Conservation (phyloP, 225 moss, liverwort and hornwort genomes). For the Physcomitrium patens region DNA sequence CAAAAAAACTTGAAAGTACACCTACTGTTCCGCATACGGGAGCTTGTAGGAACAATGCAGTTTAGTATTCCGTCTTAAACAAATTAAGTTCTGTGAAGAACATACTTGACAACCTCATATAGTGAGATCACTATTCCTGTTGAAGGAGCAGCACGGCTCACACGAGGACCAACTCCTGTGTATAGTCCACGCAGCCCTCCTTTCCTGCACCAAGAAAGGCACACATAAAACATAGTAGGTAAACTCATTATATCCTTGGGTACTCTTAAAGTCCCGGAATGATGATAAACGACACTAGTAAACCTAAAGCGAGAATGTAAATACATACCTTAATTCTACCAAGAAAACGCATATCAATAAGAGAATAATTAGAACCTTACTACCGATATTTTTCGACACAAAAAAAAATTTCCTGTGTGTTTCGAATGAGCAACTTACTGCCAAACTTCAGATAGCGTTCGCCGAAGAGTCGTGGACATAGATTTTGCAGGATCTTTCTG, state of each 20-base stretch:
- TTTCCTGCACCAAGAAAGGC: constrained; percentile 41
- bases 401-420: neutral
- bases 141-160: constrained; percentile 71
- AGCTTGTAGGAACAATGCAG: neutral
- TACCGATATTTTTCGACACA: neutral
- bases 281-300: neutral
- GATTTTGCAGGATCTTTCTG: constrained; percentile 31
- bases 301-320: neutral
- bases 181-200: constrained; percentile 66
- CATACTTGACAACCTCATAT: constrained; percentile 75
- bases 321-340: neutral
- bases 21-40: neutral
- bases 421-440: neutral
- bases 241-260: neutral
- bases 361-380: neutral
- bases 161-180: constrained; percentile 65
- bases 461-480: constrained; percentile 31
- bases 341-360: neutral
- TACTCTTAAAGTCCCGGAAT: neutral
- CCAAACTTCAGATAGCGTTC: constrained; percentile 28
- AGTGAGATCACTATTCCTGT: constrained; percentile 77
- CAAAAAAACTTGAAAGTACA: neutral
- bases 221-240: neutral
- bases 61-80: neutral
- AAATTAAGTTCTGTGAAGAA: constrained; percentile 43